A percentile compares a stretch with the other conserved stretches of the same genome.
These are phyloP conservation scores for Leishmania tarentolae DNA, from an alignment of 208 protist species.

Conservation along the genomic window DNA sequence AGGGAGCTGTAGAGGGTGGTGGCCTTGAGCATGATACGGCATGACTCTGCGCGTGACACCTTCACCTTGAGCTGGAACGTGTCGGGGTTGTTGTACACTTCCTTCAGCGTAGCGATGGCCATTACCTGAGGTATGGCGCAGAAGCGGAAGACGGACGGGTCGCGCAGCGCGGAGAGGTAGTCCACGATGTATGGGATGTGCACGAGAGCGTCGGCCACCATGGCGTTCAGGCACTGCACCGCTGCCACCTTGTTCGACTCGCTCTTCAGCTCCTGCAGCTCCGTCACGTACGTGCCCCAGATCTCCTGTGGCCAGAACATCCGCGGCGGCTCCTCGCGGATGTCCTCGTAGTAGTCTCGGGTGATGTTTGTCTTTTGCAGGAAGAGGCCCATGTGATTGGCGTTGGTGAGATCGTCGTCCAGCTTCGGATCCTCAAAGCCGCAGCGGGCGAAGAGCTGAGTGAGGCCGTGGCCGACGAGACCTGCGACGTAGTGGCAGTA, in stretches of 20 bases:
- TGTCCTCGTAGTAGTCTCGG: conserved; percentile 97
- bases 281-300: conserved; percentile 75
- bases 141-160: conserved; percentile 93
- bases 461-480: conserved; percentile 96
- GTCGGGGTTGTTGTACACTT: conserved; percentile 94
- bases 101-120: conserved; percentile 94
- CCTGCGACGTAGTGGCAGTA: conserved; percentile 99
- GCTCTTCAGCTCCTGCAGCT: conserved; percentile 70
- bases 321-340: conserved; percentile 84
- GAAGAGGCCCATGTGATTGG: conserved; percentile 97
- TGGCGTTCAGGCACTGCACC: conserved; percentile 92
- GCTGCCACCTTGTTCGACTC: conserved; percentile 49
- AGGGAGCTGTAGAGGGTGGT: conserved; percentile 44
- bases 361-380: conserved; percentile 99
- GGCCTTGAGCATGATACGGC: conserved; percentile 56
- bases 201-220: conserved; percentile 93
- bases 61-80: conserved; percentile 94
- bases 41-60: conserved; percentile 85
- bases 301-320: conserved; percentile 95
- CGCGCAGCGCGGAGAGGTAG: conserved; percentile 84
- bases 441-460: conserved; percentile 85
- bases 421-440: conserved; percentile 81
- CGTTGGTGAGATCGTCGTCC: conserved; percentile 56
- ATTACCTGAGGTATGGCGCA: conserved; percentile 98
- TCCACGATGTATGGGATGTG: conserved; percentile 88